phyloP scores from a whole-genome alignment of 1,284 basidiomycete genomes.

The Apiotrichum porosum region DNA sequence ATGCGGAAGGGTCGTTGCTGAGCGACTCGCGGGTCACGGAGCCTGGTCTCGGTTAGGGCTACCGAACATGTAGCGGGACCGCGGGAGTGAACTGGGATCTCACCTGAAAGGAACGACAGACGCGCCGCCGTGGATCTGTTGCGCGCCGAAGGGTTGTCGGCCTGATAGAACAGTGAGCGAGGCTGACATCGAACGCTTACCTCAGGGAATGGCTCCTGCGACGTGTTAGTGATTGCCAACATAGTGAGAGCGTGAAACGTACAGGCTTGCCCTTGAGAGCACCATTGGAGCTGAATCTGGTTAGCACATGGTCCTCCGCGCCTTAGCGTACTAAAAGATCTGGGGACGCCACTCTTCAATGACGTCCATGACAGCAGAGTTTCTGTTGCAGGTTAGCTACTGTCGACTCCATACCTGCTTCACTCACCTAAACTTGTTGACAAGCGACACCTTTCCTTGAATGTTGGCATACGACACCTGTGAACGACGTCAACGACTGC shows the following conservation, averaged over 20 bases:
- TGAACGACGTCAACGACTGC: background rate
- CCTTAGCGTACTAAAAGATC: slow-evolving; percentile 39
- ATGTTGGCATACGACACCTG: slow-evolving; percentile 48
- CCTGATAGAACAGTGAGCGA: too few species aligned
- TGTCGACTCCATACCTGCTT: too few species aligned
- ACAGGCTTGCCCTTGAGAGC: slow-evolving; percentile 30
- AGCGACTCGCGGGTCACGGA: background rate
- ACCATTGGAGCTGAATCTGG: slow-evolving; percentile 29
- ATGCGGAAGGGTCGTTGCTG: background rate
- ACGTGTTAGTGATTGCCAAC: background rate
- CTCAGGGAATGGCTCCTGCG: slow-evolving; percentile 15
- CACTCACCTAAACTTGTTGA: slow-evolving; percentile 46
- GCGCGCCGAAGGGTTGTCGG: slow-evolving; percentile 7
- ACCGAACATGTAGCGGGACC: too few species aligned
- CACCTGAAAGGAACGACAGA: slow-evolving; percentile 4
- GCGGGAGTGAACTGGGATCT: too few species aligned
- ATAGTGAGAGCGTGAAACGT: too few species aligned
- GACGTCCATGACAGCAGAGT: slow-evolving; percentile 45
- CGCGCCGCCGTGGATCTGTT: slow-evolving; percentile 5
- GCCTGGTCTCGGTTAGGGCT: too few species aligned
- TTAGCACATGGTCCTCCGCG: background rate
- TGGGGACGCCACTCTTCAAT: slow-evolving; percentile 45
- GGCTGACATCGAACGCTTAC: too few species aligned
- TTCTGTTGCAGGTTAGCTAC: slow-evolving; percentile 23
- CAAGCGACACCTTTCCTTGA: slow-evolving; percentile 44